A percentile compares a stretch with the other conserved stretches of the same genome.
Conservation (phyloP, 192 early-diverging fungal species). For the Podila epicladia region DNA sequence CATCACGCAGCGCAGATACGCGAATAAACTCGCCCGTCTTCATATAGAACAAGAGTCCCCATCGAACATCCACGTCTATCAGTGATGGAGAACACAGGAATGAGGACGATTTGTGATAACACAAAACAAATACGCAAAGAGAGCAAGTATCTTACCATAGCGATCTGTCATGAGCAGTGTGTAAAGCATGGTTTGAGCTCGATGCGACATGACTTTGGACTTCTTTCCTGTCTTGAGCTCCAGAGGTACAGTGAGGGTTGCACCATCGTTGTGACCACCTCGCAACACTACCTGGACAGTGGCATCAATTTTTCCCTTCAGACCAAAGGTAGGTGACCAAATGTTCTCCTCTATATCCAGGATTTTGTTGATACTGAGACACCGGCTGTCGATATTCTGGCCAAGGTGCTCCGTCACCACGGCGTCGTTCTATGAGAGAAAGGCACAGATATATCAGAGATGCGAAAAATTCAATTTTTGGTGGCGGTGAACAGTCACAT, state of each 20-base stretch:
- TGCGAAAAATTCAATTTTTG: constrained; percentile 11
- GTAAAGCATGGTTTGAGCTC: constrained; percentile 89
- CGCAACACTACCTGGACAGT: constrained; percentile 58
- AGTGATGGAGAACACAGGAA: background rate
- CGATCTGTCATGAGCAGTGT: constrained; percentile 86
- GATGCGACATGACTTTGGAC: constrained; percentile 68
- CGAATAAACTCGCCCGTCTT: constrained; percentile 69
- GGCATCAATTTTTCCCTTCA: constrained; percentile 94
- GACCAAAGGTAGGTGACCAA: constrained; percentile 91
- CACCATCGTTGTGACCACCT: background rate
- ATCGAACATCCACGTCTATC: constrained; percentile 69
- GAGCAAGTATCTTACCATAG: constrained; percentile 61
- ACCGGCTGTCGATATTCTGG: background rate
- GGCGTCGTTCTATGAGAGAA: constrained; percentile 14
- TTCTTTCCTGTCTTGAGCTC: constrained; percentile 87
- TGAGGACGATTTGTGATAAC: constrained; percentile 3
- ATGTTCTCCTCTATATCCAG: constrained; percentile 92
- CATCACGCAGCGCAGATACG: constrained; percentile 68
- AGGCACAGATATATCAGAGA: background rate
- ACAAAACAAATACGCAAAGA: background rate
- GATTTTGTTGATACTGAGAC: constrained; percentile 70
- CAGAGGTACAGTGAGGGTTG: constrained; percentile 76
- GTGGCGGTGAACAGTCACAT: background rate
- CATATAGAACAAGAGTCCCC: constrained; percentile 84
- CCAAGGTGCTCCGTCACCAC: background rate